A percentile compares a stretch with the other conserved stretches of the same genome.
These are phyloP conservation scores for Vitis vinifera DNA, from an alignment of 164 flowering plant species.

Conservation along the genomic window DNA sequence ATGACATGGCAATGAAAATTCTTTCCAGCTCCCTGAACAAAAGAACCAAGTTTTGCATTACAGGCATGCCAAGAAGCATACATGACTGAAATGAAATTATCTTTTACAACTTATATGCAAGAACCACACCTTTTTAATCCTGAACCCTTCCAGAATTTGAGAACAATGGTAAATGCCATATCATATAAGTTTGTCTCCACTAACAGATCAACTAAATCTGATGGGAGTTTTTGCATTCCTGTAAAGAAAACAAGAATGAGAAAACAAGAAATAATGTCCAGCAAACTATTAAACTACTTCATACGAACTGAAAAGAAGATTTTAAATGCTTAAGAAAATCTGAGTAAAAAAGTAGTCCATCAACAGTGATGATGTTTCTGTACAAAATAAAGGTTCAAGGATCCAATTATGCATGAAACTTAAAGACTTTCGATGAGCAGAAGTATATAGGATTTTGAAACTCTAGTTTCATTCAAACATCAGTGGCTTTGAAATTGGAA, in stretches of 20 bases:
- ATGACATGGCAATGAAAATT: constrained; percentile 64
- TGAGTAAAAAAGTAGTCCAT: no score
- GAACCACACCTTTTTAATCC: constrained; percentile 57
- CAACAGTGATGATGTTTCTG: no score
- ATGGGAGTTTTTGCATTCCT: constrained; percentile 47
- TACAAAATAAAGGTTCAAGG: no score
- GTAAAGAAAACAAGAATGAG: constrained; percentile 18
- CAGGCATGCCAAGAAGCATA: constrained; percentile 5
- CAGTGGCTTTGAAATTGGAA: no score
- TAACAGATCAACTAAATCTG: constrained; percentile 65
- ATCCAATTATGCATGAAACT: no score
- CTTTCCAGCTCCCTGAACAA: constrained; percentile 74
- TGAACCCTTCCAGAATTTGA: constrained; percentile 82
- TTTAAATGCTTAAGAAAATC: not conserved
- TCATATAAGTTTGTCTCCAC: constrained; percentile 72
- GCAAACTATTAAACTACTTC: no score
- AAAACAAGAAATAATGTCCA: not conserved
- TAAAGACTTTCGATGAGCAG: not conserved
- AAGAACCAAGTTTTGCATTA: not conserved
- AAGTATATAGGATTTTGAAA: not conserved
- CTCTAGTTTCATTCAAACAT: not conserved
- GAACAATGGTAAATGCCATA: constrained; percentile 78
- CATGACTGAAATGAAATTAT: not conserved
- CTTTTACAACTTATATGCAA: constrained; percentile 1
- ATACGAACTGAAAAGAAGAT: not conserved